Conservation (phyloP, 805 yeast genomes). For the Cyberlindnera galapagoensis region DNA sequence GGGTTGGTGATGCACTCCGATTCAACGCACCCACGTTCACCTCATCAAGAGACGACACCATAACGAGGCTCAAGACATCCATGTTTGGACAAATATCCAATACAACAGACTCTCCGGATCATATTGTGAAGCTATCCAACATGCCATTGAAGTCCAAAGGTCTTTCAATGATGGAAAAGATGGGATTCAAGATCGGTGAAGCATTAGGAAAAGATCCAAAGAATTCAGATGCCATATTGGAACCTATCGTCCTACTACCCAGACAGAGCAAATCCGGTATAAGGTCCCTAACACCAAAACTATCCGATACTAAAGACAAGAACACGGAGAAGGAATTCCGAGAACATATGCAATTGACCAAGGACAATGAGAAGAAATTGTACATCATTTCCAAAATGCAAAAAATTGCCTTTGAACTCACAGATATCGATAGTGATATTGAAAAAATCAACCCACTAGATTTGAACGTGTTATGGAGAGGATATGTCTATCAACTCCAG, state of each 20-base stretch:
- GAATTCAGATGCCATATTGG: slow-evolving; percentile 20
- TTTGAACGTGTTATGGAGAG: slow-evolving; percentile 38
- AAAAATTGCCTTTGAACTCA: slow-evolving; percentile 34
- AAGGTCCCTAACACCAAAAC: slow-evolving; percentile 1
- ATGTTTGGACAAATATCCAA: slow-evolving; percentile 19
- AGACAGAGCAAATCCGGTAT: slow-evolving; percentile 20
- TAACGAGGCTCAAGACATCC: slow-evolving; percentile 13
- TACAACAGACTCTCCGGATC: too few relatives aligned
- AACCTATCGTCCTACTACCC: slow-evolving; percentile 27
- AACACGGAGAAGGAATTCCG: slow-evolving; percentile 14
- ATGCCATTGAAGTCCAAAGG: slow-evolving; percentile 32
- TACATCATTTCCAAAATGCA: slow-evolving; percentile 28
- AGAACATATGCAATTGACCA: slow-evolving; percentile 15
- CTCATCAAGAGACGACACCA: slow-evolving; percentile 1
- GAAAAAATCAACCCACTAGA: slow-evolving; percentile 25
- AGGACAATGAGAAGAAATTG: slow-evolving; percentile 8
- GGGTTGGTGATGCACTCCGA: slow-evolving; percentile 1
- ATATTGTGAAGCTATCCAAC: slow-evolving; percentile 9
- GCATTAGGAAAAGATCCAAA: slow-evolving; percentile 31
- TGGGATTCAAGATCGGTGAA: slow-evolving; percentile 51
- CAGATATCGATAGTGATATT: slow-evolving; percentile 27
- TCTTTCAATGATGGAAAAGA: slow-evolving; percentile 46
- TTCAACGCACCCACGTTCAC: background rate
- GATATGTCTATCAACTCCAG: slow-evolving; percentile 22
- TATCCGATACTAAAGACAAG: slow-evolving; percentile 10